These are phyloP conservation scores for Diaporthe destruens DNA, from an alignment of 2,329 filamentous ascomycete genomes.

Conservation along the genomic window DNA sequence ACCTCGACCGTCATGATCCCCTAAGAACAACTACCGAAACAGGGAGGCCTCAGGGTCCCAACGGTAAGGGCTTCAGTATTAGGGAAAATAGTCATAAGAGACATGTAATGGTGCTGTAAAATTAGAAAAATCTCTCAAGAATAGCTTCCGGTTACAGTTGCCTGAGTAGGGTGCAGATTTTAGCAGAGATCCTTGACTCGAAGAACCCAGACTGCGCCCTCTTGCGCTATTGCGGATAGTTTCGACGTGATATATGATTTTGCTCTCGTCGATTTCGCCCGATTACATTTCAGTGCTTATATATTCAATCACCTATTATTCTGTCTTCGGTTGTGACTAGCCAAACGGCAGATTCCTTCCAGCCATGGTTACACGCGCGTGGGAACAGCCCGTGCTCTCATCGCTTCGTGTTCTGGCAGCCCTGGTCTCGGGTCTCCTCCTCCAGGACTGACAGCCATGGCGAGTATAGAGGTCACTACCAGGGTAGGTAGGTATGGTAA, in stretches of 20 bases:
- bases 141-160: not conserved
- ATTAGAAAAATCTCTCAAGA: not conserved
- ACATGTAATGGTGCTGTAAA: not conserved
- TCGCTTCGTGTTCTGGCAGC: not conserved
- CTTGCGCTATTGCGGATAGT: constrained; percentile 42
- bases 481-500: too few relatives aligned
- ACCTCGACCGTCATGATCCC: too few relatives aligned
- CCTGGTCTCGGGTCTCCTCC: too few relatives aligned
- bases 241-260: constrained; percentile 9
- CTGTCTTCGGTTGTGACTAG: not conserved
- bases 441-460: not conserved
- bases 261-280: not conserved
- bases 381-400: too few relatives aligned
- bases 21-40: too few relatives aligned
- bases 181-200: constrained; percentile 10
- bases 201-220: not conserved
- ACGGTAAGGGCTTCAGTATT: not conserved
- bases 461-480: not conserved
- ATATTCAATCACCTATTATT: not conserved
- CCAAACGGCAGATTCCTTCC: not conserved
- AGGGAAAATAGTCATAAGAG: not conserved
- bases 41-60: too few relatives aligned
- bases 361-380: not conserved
- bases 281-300: constrained; percentile 35
- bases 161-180: constrained; percentile 12